A percentile compares a stretch with the other conserved stretches of the same genome.
Evolutionary conservation across 768 basidiomycete genomes (phyloP).

Genomic region (Gloeophyllum trabeum): DNA sequence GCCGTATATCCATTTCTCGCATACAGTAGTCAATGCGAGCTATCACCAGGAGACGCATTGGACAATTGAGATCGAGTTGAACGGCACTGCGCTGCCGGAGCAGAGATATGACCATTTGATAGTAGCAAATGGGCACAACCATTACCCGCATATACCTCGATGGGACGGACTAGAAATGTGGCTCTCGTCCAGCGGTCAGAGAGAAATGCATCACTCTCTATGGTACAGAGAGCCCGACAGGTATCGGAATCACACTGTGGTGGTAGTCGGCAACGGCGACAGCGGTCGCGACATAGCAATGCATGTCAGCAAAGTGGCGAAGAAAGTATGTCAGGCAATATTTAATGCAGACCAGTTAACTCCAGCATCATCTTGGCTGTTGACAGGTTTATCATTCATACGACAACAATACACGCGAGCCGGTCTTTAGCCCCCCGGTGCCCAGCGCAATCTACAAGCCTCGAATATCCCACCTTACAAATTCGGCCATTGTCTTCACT

Average conservation of each 20-base stretch:
- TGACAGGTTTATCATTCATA: too few relatives aligned
- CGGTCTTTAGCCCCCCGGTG: too few relatives aligned
- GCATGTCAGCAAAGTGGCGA: too few relatives aligned
- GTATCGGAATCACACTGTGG: constrained; percentile 29
- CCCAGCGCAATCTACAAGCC: constrained; percentile 25
- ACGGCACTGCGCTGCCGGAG: constrained; percentile 11
- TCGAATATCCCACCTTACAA: constrained; percentile 36
- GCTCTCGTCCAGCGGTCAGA: constrained; percentile 27
- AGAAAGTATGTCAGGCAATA: too few relatives aligned
- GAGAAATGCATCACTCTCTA: constrained; percentile 34
- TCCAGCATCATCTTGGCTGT: too few relatives aligned
- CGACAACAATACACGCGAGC: too few relatives aligned
- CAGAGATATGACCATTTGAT: constrained; percentile 43
- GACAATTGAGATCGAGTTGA: constrained; percentile 28
- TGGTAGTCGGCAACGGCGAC: constrained; percentile 37
- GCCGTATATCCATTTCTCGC: constrained; percentile 29
- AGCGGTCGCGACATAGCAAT: constrained; percentile 35
- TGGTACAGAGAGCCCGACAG: constrained; percentile 37
- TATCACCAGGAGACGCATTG: constrained; percentile 23
- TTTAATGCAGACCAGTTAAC: too few relatives aligned
- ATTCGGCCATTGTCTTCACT: constrained; percentile 29
- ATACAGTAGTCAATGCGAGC: constrained; percentile 31
- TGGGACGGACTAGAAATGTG: constrained; percentile 40
- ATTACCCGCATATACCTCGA: constrained; percentile 31
- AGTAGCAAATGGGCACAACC: constrained; percentile 45